These are phyloP conservation scores for Ganoderma multipileum DNA, from an alignment of 1,284 basidiomycete genomes.

Conservation along the genomic window DNA sequence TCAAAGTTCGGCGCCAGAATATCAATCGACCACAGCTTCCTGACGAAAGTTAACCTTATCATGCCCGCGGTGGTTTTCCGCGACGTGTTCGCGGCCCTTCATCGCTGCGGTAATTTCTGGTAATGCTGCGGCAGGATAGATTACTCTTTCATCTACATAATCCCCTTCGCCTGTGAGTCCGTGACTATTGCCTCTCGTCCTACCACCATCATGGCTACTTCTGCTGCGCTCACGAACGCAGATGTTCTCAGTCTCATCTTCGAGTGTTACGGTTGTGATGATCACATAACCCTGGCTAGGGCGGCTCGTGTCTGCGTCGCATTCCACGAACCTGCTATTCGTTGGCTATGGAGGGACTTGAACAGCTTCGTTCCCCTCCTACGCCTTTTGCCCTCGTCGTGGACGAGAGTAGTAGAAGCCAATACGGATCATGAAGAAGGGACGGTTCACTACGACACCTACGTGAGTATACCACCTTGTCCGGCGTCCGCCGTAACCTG, in stretches of 20 bases:
- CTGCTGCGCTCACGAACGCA: background rate
- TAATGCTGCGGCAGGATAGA: background rate
- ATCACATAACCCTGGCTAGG: background rate
- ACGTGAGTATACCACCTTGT: background rate
- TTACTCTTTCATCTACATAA: background rate
- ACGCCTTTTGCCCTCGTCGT: background rate
- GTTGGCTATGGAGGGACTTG: background rate
- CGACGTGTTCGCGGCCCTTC: background rate
- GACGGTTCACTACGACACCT: background rate
- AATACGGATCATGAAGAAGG: background rate
- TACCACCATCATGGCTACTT: background rate
- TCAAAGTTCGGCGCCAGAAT: too few species aligned
- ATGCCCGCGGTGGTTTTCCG: too few species aligned
- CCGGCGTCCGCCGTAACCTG: too few species aligned
- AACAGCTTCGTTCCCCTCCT: background rate
- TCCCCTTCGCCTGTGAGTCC: background rate
- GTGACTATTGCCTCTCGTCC: background rate
- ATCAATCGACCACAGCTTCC: too few species aligned
- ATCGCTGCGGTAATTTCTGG: background rate
- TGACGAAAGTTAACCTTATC: too few species aligned
- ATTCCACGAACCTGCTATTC: conserved; percentile 1
- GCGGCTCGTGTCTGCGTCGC: conserved; percentile 2
- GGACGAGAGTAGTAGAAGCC: background rate
- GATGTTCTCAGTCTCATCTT: background rate
- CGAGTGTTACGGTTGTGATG: background rate